Conservation (phyloP, 768 basidiomycete species). For the Amanita muscaria region DNA sequence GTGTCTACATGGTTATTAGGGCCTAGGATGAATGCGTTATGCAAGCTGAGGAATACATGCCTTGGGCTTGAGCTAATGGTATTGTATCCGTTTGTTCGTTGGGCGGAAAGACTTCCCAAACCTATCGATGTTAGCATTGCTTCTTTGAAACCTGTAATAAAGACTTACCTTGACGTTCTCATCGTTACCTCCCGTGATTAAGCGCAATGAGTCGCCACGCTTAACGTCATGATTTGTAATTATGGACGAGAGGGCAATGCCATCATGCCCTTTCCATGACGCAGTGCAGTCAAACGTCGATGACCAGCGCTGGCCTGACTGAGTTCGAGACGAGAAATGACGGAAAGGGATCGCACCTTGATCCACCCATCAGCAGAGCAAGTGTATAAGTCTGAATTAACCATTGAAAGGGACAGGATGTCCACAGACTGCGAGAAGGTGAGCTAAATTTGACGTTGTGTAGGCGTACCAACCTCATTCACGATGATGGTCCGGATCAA, state of each 20-base stretch:
- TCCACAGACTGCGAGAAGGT: slow-evolving; percentile 50
- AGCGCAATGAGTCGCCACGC: slow-evolving; percentile 22
- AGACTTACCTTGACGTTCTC: slow-evolving; percentile 67
- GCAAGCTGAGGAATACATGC: no score
- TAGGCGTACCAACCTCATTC: slow-evolving; percentile 48
- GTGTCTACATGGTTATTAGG: slow-evolving; percentile 36
- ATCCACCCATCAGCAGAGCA: slow-evolving; percentile 61
- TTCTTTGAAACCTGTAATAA: neutral
- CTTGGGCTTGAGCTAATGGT: no score
- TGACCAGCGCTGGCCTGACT: slow-evolving; percentile 57
- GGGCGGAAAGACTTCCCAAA: slow-evolving; percentile 44
- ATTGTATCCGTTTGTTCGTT: slow-evolving; percentile 18
- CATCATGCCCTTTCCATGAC: slow-evolving; percentile 74
- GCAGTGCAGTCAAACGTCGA: slow-evolving; percentile 78
- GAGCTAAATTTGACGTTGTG: slow-evolving; percentile 1
- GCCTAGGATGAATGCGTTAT: neutral
- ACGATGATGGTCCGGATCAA: slow-evolving; percentile 81
- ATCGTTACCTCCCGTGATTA: slow-evolving; percentile 82
- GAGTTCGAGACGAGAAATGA: slow-evolving; percentile 3
- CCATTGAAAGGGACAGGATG: slow-evolving; percentile 69
- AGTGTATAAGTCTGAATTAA: slow-evolving; percentile 58
- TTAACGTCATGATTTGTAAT: slow-evolving; percentile 31
- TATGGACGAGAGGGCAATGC: slow-evolving; percentile 76
- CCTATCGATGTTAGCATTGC: slow-evolving; percentile 20
- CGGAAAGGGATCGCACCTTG: slow-evolving; percentile 35